Conservation (phyloP, 768 basidiomycete genomes). For the Roridomyces roridus region DNA sequence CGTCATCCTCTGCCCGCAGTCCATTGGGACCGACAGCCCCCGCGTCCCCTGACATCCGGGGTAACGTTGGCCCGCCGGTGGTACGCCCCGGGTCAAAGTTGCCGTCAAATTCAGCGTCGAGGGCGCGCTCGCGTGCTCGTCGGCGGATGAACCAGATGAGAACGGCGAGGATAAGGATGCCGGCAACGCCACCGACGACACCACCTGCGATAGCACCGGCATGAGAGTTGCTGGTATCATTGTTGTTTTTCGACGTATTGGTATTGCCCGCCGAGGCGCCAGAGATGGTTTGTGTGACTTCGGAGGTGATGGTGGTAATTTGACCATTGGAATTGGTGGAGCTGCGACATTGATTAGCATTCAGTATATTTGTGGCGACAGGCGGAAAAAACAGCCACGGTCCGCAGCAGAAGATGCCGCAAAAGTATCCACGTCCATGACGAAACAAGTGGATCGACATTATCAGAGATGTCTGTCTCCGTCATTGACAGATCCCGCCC, state of each 20-base stretch:
- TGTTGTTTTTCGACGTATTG: background rate
- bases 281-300: conserved; percentile 32
- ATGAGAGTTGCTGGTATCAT: conserved; percentile 22
- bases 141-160: conserved; percentile 34
- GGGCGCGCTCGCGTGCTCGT: conserved; percentile 28
- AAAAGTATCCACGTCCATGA: background rate
- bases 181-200: conserved; percentile 52
- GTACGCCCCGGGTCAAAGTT: conserved; percentile 47
- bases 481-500: background rate
- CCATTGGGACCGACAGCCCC: background rate
- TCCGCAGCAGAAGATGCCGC: background rate
- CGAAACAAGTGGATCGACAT: too few species aligned
- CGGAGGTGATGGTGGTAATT: conserved; percentile 32
- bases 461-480: too few species aligned
- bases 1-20: conserved; percentile 22
- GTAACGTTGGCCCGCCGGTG: conserved; percentile 21
- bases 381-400: background rate
- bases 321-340: conserved; percentile 33
- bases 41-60: conserved; percentile 10
- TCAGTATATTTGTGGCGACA: background rate
- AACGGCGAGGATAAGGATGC: conserved; percentile 30
- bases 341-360: background rate
- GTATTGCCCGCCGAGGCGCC: conserved; percentile 30
- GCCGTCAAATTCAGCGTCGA: conserved; percentile 40
- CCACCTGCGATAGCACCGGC: conserved; percentile 57